Evolutionary conservation across 1,284 basidiomycete species (phyloP).

Genomic region (Pascua guehoae): DNA sequence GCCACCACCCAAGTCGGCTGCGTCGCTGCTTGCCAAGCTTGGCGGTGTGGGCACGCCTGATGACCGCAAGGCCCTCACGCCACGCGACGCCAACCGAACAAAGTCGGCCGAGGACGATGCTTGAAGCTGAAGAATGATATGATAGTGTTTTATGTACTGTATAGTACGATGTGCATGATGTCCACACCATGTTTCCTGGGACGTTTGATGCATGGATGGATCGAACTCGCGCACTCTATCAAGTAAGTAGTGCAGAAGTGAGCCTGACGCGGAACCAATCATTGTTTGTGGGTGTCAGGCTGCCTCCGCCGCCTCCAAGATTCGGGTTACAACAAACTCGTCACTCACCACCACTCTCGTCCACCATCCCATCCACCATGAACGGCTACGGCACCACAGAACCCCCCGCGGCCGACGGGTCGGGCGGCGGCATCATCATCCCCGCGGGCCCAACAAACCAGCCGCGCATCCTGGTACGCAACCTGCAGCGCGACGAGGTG

Average conservation of each 20-base stretch:
- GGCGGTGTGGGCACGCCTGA: background rate
- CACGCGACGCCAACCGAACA: constrained; percentile 9
- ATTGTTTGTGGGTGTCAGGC: too few relatives aligned
- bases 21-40: constrained; percentile 7
- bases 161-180: too few relatives aligned
- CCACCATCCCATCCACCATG: background rate
- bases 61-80: constrained; percentile 5
- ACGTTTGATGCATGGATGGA: too few relatives aligned
- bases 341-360: background rate
- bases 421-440: constrained; percentile 9
- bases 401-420: background rate
- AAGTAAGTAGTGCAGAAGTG: too few relatives aligned
- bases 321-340: too few relatives aligned
- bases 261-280: too few relatives aligned
- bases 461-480: constrained; percentile 36
- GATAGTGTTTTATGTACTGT: too few relatives aligned
- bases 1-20: constrained; percentile 9
- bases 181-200: too few relatives aligned
- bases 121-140: too few relatives aligned
- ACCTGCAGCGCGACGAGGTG: constrained; percentile 68
- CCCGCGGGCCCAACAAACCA: constrained; percentile 41
- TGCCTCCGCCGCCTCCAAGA: too few relatives aligned
- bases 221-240: too few relatives aligned
- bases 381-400: constrained; percentile 5
- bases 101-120: too few relatives aligned